Base-by-base conservation (phyloP, 1,139 yeast genomes). In the Maudiozyma humilis region DNA sequence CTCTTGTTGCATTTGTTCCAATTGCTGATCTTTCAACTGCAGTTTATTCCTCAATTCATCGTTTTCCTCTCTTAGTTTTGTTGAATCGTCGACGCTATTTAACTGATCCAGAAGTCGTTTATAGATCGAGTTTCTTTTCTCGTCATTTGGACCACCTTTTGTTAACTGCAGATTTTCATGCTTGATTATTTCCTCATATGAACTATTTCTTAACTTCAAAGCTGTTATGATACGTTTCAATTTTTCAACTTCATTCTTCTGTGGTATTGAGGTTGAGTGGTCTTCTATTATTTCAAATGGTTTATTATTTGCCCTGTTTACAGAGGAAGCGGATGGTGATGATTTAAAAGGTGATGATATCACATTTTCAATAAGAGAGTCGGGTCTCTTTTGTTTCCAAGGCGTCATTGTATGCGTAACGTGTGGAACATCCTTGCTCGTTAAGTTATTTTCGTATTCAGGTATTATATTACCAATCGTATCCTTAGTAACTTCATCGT, bases 141-240 rank as follows among this genome's bases (percentile, higher is more conserved):
- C 36, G 17, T 46, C 52, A 14, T 49, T 53, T 15, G 30, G 52
- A 8, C 55, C 33, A 32, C 38, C 29, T 55, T 3, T 56, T 50
- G 2, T 7, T 16, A 36, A 41, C 13, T 29, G 50, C 48, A 29
- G 51, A 25, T 62, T 54, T 4, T 63, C 43, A 36, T 63, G 62
- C 44, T 65, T 57, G 3, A 66, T 56, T 12, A 65, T 46, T 42
- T 66, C 69, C 31, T 62, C 56, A 14, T 66, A 46, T 0, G 67
- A 54, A 27, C 59, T 52, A 14, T 62, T 59, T 42, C 64, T 66
- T 12, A 66, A 50, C 44, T 63, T 65, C 40, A 63, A 65, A 17
- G 59, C 60, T 2, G 65, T 64, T 8, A 67, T 48, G 39, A 66
- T 67, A 38, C 62, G 62, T 38, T 63, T 56, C 23, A 66, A 42